Conservation (phyloP, 2,329 filamentous ascomycete genomes). For the Myriosclerotinia scirpicola region DNA sequence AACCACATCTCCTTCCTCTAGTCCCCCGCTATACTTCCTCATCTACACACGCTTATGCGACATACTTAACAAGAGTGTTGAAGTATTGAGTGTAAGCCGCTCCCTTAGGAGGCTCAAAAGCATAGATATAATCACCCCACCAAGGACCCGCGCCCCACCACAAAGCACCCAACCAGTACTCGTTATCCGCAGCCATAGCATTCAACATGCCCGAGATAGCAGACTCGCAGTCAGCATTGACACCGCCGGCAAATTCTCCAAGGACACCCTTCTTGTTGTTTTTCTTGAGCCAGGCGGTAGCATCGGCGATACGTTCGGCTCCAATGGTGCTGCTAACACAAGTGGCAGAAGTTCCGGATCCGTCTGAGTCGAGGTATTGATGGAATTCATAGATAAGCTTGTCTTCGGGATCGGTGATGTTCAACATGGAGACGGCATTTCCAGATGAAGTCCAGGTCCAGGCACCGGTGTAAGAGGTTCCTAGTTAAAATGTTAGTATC, state of each 20-base stretch:
- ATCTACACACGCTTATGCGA: conserved; percentile 10
- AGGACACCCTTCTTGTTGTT: conserved; percentile 54
- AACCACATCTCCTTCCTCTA: not conserved
- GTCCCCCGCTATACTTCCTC: not conserved
- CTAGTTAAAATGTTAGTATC: conserved; percentile 1
- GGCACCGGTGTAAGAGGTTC: conserved; percentile 42
- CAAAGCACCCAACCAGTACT: conserved; percentile 52
- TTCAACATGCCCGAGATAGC: conserved; percentile 52
- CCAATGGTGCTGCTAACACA: conserved; percentile 57
- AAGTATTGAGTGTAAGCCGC: conserved; percentile 36
- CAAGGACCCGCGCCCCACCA: conserved; percentile 59
- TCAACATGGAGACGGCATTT: conserved; percentile 46
- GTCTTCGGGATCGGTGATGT: conserved; percentile 52
- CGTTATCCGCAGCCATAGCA: conserved; percentile 49
- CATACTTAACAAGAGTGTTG: conserved; percentile 15
- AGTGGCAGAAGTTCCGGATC: conserved; percentile 50
- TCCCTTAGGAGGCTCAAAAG: conserved; percentile 51
- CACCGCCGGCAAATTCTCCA: conserved; percentile 55
- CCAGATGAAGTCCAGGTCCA: conserved; percentile 45
- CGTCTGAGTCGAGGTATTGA: conserved; percentile 59
- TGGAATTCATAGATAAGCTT: conserved; percentile 62
- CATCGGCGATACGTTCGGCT: conserved; percentile 49
- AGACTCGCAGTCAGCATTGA: conserved; percentile 50
- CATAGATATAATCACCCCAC: conserved; percentile 50
- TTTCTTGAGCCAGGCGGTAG: conserved; percentile 54